phyloP scores from a whole-genome alignment of 768 basidiomycete species.

The Trichaptum fuscoviolaceum region DNA sequence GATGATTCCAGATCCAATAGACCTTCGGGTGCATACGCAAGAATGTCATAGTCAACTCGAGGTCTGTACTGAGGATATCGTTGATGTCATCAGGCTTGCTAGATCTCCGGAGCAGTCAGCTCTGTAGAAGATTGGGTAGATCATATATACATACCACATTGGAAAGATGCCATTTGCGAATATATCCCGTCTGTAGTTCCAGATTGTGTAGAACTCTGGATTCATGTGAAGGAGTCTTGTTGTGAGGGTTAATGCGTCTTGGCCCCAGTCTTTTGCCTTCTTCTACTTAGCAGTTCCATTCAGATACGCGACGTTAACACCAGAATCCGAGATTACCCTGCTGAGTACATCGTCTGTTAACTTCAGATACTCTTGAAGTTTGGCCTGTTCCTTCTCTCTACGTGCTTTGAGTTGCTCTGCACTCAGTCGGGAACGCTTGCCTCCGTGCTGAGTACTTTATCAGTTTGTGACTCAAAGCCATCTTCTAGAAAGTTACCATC shows the following conservation, averaged over 20 bases:
- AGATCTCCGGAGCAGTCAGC: conserved; percentile 4
- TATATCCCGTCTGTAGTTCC: conserved; percentile 91
- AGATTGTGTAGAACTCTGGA: conserved; percentile 93
- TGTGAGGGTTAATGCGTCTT: conserved; percentile 74
- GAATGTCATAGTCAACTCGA: conserved; percentile 74
- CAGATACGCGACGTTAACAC: not conserved
- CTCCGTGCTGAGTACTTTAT: conserved; percentile 48
- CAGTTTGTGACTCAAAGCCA: not conserved
- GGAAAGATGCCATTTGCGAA: conserved; percentile 68
- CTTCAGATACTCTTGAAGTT: conserved; percentile 70
- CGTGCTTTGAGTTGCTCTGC: conserved; percentile 59
- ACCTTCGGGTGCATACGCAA: conserved; percentile 89
- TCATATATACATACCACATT: conserved; percentile 40
- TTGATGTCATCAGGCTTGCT: conserved; percentile 63
- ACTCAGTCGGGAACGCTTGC: conserved; percentile 57
- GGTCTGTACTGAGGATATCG: conserved; percentile 60
- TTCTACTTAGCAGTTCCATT: conserved; percentile 46
- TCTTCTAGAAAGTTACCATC: too few relatives aligned
- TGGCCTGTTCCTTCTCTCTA: conserved; percentile 64
- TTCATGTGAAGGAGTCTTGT: conserved; percentile 74
- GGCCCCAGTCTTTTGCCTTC: conserved; percentile 58
- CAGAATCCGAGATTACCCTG: conserved; percentile 40
- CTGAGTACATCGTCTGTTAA: conserved; percentile 59
- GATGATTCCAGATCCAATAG: conserved; percentile 99
- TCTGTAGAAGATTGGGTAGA: conserved; percentile 6